A percentile compares a stretch with the other conserved stretches of the same genome.
These are phyloP conservation scores for Diaporthe citrichinensis DNA, from an alignment of 2,329 filamentous ascomycete genomes.

Conservation along the genomic window DNA sequence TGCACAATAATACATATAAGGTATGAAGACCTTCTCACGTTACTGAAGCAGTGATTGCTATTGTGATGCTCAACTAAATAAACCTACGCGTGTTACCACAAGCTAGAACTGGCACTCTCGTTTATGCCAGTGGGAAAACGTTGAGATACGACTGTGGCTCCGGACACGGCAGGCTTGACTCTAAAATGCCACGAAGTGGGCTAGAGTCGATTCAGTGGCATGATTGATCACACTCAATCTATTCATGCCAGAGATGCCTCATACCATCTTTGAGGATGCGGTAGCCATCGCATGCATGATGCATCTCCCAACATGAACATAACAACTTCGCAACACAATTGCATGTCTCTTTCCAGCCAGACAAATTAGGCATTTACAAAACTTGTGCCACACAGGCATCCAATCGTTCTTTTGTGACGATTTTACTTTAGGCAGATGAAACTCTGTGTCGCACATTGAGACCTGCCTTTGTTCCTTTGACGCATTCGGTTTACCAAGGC, in stretches of 20 bases:
- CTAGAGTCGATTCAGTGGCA: background rate
- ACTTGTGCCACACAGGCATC: background rate
- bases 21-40: background rate
- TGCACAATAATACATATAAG: background rate
- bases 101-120: background rate
- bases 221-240: background rate
- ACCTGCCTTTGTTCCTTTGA: constrained; percentile 2
- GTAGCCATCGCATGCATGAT: too few species aligned
- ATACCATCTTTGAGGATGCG: background rate
- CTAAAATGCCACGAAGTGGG: background rate
- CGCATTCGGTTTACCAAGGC: background rate
- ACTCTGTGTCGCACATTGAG: background rate
- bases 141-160: background rate
- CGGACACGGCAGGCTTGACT: background rate
- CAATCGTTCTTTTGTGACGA: background rate
- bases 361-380: background rate
- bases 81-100: background rate
- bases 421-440: background rate
- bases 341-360: background rate
- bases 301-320: too few species aligned
- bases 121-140: background rate
- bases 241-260: background rate
- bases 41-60: background rate
- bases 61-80: background rate
- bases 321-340: background rate